Evolutionary conservation across 2,329 filamentous ascomycete genomes (phyloP).

Genomic region (Beauveria bassiana): DNA sequence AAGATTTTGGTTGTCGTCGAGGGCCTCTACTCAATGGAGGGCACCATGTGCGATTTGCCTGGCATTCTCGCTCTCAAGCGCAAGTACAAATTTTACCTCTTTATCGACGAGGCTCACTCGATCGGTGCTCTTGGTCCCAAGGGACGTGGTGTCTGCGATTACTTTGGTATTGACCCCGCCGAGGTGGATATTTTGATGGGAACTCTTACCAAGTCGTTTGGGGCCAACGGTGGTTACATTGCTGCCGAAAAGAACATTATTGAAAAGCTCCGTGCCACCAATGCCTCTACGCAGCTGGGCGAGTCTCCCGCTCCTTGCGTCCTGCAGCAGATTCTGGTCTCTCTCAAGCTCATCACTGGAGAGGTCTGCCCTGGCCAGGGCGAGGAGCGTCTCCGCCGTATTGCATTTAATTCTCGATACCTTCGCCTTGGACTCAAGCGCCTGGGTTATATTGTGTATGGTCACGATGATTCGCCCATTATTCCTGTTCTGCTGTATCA

Average conservation of each 20-base stretch:
- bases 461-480: conserved; percentile 95
- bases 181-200: conserved; percentile 97
- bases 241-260: conserved; percentile 85
- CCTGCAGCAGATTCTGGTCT: conserved; percentile 80
- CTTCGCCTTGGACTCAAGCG: conserved; percentile 96
- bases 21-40: conserved; percentile 98
- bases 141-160: conserved; percentile 92
- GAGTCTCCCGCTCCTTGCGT: conserved; percentile 85
- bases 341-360: conserved; percentile 81
- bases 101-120: conserved; percentile 94
- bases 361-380: conserved; percentile 85
- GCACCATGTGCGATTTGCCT: conserved; percentile 96
- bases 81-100: conserved; percentile 95
- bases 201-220: conserved; percentile 95
- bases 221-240: conserved; percentile 94
- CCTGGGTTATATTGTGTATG: conserved; percentile 92
- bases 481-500: conserved; percentile 93
- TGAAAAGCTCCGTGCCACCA: conserved; percentile 79
- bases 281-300: conserved; percentile 78
- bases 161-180: conserved; percentile 81
- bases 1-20: conserved; percentile 97
- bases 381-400: conserved; percentile 87
- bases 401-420: conserved; percentile 97
- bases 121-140: conserved; percentile 83
- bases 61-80: conserved; percentile 79